Base-by-base conservation (phyloP, 495 filamentous ascomycete species). In the Tricharina praecox region DNA sequence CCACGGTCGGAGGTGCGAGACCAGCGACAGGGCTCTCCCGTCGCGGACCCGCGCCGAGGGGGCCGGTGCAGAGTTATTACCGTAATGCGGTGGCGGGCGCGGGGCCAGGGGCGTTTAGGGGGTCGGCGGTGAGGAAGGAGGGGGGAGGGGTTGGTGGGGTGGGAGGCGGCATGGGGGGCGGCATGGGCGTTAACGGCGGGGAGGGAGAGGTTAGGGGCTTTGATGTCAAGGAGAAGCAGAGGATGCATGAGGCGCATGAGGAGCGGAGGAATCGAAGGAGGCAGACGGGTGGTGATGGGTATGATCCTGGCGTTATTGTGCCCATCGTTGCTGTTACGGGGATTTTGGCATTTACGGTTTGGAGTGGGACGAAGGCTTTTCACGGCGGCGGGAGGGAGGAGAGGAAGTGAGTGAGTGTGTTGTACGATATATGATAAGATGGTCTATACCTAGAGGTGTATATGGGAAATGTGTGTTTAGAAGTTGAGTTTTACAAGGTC, bases 1-100 rank as follows among this genome's bases (percentile, higher is more conserved):
- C 52, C 50, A 61, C 45, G 52, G 65, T 75, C 3, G 82, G 83
- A 10, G 82, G 81, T 0, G n/a, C n/a, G n/a, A 70, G 85, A 1
- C 79, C 84, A 0, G 73, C 85, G 0, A 82, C 76, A 21, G 90
- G 92, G 0, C 67, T 97, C 3, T 85, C 78, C 59, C 70, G 80
- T 35, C 73, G 90, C 11, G 70, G 84, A 0, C 69, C 76, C 0
- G 67, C 78, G 1, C 93, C 87, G 64, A 72, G 70, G 1, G 90
- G 90, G 0, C 87, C 90, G 7, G 88, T 90, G 47, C 88, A 90
- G 0, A 81, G 75, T 51, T 97, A 95, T 63, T 93, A 80, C 61
- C 69, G 74, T 15, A 76, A 71, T 45, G 85, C 77, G 73, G 76
- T 73, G 48, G 55, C 11, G 62, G 66, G 37, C 74, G 77, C 63